phyloP scores from a whole-genome alignment of 306 rosid species.

The Malus sylvestris region DNA sequence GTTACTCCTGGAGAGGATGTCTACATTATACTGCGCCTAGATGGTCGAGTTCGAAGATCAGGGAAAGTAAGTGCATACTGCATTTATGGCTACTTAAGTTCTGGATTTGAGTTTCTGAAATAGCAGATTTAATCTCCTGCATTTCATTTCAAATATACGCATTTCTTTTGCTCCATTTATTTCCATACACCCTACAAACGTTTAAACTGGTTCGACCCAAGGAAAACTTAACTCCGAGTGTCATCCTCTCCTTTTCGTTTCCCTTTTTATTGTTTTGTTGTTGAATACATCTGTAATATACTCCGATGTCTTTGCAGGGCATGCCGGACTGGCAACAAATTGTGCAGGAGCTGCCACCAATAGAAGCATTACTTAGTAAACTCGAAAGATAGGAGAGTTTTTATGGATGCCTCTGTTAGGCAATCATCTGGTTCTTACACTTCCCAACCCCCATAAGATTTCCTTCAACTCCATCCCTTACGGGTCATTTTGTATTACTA shows the following conservation, averaged over 20 bases:
- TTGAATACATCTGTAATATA: neutral
- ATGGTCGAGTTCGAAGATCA: conserved; percentile 95
- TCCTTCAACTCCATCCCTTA: neutral
- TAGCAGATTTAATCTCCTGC: neutral
- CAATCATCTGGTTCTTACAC: neutral
- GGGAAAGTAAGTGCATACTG: conserved; percentile 58
- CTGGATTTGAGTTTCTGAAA: neutral
- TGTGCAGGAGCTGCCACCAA: conserved; percentile 71
- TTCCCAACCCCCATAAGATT: neutral
- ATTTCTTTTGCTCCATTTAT: neutral
- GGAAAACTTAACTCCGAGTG: neutral
- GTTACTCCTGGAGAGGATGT: conserved; percentile 85
- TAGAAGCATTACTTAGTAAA: conserved; percentile 87
- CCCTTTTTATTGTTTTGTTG: neutral
- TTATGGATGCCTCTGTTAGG: conserved; percentile 1
- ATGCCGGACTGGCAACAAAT: conserved; percentile 96
- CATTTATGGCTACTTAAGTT: neutral
- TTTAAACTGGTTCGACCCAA: neutral
- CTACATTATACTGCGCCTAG: conserved; percentile 78
- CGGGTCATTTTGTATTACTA: neutral
- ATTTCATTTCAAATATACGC: neutral
- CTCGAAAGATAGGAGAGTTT: conserved; percentile 52
- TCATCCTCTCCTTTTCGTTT: neutral
- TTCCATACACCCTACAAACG: neutral
- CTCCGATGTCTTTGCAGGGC: conserved; percentile 50